Evolutionary conservation across 1,284 basidiomycete genomes (phyloP).

Genomic region (Gymnopus androsaceus): DNA sequence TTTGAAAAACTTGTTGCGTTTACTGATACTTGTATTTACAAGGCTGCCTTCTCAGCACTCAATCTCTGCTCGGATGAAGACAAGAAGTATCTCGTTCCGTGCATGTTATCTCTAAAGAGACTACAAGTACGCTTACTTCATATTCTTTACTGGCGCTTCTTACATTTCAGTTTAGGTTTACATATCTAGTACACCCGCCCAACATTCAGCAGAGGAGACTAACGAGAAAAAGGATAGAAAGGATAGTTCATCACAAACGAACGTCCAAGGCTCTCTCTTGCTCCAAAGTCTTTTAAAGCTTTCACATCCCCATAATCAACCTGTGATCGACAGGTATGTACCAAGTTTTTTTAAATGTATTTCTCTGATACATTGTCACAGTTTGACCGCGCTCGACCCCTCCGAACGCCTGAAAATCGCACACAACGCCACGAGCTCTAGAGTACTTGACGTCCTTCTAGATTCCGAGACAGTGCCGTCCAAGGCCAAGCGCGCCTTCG

Average conservation of each 20-base stretch:
- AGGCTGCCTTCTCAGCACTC: slow-evolving; percentile 68
- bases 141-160: neutral
- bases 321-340: slow-evolving; percentile 68
- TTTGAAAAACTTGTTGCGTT: slow-evolving; percentile 33
- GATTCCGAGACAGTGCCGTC: slow-evolving; percentile 66
- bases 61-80: slow-evolving; percentile 51
- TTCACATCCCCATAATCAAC: slow-evolving; percentile 61
- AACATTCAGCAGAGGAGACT: slow-evolving; percentile 15
- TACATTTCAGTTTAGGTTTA: slow-evolving; percentile 34
- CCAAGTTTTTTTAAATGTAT: neutral
- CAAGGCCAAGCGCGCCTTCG: slow-evolving; percentile 71
- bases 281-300: slow-evolving; percentile 81
- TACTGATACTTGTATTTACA: slow-evolving; percentile 31
- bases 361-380: too few relatives aligned
- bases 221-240: slow-evolving; percentile 22
- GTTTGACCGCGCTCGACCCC: slow-evolving; percentile 60
- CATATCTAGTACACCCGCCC: slow-evolving; percentile 21
- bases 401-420: slow-evolving; percentile 69
- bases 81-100: slow-evolving; percentile 56
- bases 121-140: slow-evolving; percentile 43
- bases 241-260: slow-evolving; percentile 48
- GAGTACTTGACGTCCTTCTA: slow-evolving; percentile 79
- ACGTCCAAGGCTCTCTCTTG: slow-evolving; percentile 84
- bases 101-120: slow-evolving; percentile 64
- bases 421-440: slow-evolving; percentile 75